These are phyloP conservation scores for Termitomyces sp. DNA, from an alignment of 1,284 basidiomycete species.

Conservation along the genomic window DNA sequence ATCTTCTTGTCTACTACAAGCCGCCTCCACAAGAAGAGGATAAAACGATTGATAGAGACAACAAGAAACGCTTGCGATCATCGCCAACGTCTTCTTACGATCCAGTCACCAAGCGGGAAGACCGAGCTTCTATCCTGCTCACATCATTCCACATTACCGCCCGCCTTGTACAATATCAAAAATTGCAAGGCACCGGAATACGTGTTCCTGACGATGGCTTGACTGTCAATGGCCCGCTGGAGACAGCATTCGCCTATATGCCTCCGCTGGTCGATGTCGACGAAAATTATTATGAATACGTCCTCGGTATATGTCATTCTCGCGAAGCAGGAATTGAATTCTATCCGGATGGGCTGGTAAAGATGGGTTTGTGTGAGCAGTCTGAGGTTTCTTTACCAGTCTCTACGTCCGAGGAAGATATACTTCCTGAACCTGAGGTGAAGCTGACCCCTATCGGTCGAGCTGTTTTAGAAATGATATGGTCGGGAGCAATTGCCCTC, in stretches of 20 bases:
- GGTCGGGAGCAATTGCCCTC: conserved; percentile 73
- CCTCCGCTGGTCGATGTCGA: conserved; percentile 23
- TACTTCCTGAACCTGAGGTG: conserved; percentile 33
- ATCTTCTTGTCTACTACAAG: conserved; percentile 70
- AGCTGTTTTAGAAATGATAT: conserved; percentile 77
- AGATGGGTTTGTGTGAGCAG: conserved; percentile 54
- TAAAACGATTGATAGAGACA: conserved; percentile 26
- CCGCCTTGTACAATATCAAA: conserved; percentile 60
- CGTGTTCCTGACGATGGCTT: conserved; percentile 68
- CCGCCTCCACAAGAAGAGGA: conserved; percentile 28
- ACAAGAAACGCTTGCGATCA: conserved; percentile 29
- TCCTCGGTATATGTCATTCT: conserved; percentile 60
- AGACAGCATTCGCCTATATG: conserved; percentile 46
- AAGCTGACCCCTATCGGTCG: conserved; percentile 66
- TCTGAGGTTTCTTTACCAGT: conserved; percentile 21
- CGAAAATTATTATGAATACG: conserved; percentile 28
- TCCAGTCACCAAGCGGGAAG: conserved; percentile 27
- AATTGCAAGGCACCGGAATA: conserved; percentile 64
- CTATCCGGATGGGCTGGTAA: conserved; percentile 59
- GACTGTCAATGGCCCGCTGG: conserved; percentile 55
- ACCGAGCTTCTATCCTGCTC: conserved; percentile 43
- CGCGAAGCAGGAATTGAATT: conserved; percentile 67
- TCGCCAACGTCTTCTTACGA: conserved; percentile 36
- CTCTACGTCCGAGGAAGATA: conserved; percentile 30
- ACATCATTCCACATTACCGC: conserved; percentile 63